A percentile compares a stretch with the other conserved stretches of the same genome.
phyloP scores from a whole-genome alignment of 2,329 filamentous ascomycete genomes.

The Penicillium brevicompactum region DNA sequence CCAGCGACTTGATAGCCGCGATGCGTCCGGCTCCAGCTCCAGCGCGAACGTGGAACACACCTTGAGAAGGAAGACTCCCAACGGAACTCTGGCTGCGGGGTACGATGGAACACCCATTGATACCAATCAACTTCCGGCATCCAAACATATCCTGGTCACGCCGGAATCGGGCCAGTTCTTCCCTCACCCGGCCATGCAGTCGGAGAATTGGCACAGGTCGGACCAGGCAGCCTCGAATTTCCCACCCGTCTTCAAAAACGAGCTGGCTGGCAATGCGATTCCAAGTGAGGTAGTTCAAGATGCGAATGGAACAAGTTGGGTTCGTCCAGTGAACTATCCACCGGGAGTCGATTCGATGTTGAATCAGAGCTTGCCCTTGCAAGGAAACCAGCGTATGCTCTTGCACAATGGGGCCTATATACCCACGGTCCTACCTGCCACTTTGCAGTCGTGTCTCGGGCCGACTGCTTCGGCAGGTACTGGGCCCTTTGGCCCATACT shows the following conservation, averaged over 20 bases:
- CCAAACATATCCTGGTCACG: slow-evolving; percentile 81
- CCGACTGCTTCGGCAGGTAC: slow-evolving; percentile 61
- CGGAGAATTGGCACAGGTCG: slow-evolving; percentile 35
- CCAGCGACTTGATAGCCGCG: slow-evolving; percentile 37
- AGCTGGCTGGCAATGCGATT: slow-evolving; percentile 27
- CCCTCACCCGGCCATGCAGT: slow-evolving; percentile 33
- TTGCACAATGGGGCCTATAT: slow-evolving; percentile 53
- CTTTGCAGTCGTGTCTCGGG: slow-evolving; percentile 59
- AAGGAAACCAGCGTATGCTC: slow-evolving; percentile 42
- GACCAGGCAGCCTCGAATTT: slow-evolving; percentile 39
- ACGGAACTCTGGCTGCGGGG: slow-evolving; percentile 86
- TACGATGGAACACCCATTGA: slow-evolving; percentile 84
- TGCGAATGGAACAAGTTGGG: slow-evolving; percentile 42
- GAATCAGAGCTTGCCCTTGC: slow-evolving; percentile 56
- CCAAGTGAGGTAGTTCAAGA: slow-evolving; percentile 35
- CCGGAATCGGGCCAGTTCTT: slow-evolving; percentile 46
- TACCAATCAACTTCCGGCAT: slow-evolving; percentile 65
- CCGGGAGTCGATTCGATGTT: slow-evolving; percentile 64
- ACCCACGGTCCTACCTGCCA: slow-evolving; percentile 62
- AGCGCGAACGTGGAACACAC: slow-evolving; percentile 64
- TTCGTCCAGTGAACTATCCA: slow-evolving; percentile 46
- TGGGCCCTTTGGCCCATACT: slow-evolving; percentile 63
- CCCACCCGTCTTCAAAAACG: slow-evolving; percentile 42
- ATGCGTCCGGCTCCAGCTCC: slow-evolving; percentile 27
- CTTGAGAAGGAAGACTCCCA: slow-evolving; percentile 87